Evolutionary conservation across 805 yeast genomes (phyloP), one percentile per base, ranked within the genome.

Genomic region (Starmerella scarabaei): DNA sequence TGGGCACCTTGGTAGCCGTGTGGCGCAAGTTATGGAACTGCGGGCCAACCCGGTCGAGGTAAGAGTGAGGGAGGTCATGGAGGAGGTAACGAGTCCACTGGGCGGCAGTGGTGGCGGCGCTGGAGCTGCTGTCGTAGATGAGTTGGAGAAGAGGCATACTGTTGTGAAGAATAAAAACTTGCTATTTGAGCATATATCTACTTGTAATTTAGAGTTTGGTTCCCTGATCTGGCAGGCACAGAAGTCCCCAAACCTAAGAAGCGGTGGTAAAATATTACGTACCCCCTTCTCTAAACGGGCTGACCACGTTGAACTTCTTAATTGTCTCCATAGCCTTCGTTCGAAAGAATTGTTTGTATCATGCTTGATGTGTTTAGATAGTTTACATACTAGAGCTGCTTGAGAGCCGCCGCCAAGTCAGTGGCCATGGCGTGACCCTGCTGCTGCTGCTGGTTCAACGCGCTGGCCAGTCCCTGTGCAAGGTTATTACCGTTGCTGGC

Each of bases 371-470:
- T n/a, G n/a, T n/a, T n/a, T n/a, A n/a, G n/a, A n/a, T n/a, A n/a
- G n/a, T n/a, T n/a, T n/a, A n/a, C n/a, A n/a, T 9, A 36, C 19
- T 35, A 51, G 21, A 43, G 38, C 12, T 39, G 38, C 26, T 33
- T 44, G 29, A 51, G 35, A 1, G 53, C 54, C 3, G 41, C 45
- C 1, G 54, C 54, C 5, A 51, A 42, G 20, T 46, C 49, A 1
- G 45, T 36, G 14, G 54, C 54, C 50, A 51, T 47, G 16, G 49
- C 51, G 8, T 50, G 49, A 21, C 48, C 52, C 26, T 50, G 51
- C 33, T 46, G 38, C 36, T 48, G 48, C 44, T 51, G 50, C 36
- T 50, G 52, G 35, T 44, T 50, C 19, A 50, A 24, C 3, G 52
- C 52, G 1, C 35, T 40, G 4, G 56, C 56, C 11, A 53, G 44